Conservation (phyloP, 2,329 filamentous ascomycete genomes). For the Colletotrichum cuscutae region DNA sequence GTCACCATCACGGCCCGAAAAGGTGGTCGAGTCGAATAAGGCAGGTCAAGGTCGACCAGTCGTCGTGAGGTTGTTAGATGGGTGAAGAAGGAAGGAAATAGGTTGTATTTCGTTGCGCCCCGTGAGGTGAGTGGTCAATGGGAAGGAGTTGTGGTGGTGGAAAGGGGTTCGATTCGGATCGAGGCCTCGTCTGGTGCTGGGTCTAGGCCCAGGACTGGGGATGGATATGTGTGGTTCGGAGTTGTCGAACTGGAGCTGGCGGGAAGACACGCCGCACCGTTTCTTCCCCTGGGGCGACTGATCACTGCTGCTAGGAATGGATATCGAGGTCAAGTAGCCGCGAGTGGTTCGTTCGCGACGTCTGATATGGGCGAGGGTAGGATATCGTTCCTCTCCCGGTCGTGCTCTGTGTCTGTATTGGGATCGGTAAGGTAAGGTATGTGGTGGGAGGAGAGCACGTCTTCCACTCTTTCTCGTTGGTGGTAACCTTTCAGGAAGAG, state of each 20-base stretch:
- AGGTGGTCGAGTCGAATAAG: background rate
- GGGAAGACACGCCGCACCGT: background rate
- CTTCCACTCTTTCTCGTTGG: background rate
- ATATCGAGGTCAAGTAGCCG: too few relatives aligned
- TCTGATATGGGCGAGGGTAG: background rate
- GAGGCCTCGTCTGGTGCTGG: slow-evolving; percentile 16
- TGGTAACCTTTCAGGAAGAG: slow-evolving; percentile 6
- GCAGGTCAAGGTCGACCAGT: background rate
- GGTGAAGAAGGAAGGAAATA: background rate
- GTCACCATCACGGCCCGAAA: slow-evolving; percentile 22
- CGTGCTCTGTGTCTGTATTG: background rate
- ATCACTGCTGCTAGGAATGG: background rate
- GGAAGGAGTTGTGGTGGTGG: background rate
- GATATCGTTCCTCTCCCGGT: background rate
- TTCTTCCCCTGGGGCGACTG: background rate
- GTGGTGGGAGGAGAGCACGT: background rate
- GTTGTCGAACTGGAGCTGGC: background rate
- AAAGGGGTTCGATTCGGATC: slow-evolving; percentile 29
- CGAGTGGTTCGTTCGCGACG: background rate
- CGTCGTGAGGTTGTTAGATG: background rate
- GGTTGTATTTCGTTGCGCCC: slow-evolving; percentile 4
- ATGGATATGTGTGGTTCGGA: background rate
- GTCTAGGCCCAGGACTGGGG: background rate
- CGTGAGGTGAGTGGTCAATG: slow-evolving; percentile 24
- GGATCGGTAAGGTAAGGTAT: background rate